Conservation (phyloP, 108 stramenopile species). For the Nitzschia palea region DNA sequence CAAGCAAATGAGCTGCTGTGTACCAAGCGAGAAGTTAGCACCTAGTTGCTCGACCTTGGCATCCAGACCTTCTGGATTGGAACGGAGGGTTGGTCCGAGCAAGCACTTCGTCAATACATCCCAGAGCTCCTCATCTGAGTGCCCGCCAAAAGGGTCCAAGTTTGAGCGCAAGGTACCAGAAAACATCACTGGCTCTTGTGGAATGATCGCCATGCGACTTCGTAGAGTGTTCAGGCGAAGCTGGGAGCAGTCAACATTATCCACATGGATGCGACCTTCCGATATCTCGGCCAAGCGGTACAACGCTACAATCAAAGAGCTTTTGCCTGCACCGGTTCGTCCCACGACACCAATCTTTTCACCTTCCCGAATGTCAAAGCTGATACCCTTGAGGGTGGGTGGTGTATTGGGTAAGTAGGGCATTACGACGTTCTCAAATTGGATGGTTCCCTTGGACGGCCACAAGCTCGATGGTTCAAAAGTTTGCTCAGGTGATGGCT, state of each 20-base stretch:
- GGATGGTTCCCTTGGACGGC: too few relatives aligned
- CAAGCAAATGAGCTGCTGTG: slow-evolving; percentile 94
- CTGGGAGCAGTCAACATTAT: slow-evolving; percentile 16
- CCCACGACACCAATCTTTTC: slow-evolving; percentile 68
- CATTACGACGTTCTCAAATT: slow-evolving; percentile 62
- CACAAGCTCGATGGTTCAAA: too few relatives aligned
- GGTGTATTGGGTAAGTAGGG: slow-evolving; percentile 82
- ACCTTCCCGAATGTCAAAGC: slow-evolving; percentile 60
- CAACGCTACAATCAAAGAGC: slow-evolving; percentile 47
- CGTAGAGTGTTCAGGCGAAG: slow-evolving; percentile 31
- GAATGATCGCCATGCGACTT: slow-evolving; percentile 29
- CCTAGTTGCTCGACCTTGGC: slow-evolving; percentile 84
- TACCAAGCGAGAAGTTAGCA: slow-evolving; percentile 88
- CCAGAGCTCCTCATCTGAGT: slow-evolving; percentile 47
- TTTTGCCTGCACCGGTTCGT: slow-evolving; percentile 56
- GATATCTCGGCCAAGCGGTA: slow-evolving; percentile 56
- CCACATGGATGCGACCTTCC: neutral
- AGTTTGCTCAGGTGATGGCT: too few relatives aligned
- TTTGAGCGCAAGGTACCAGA: slow-evolving; percentile 78
- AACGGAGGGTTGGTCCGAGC: slow-evolving; percentile 34
- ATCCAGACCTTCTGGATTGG: slow-evolving; percentile 49
- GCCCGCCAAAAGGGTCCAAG: slow-evolving; percentile 75
- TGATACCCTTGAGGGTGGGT: slow-evolving; percentile 83
- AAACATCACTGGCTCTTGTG: slow-evolving; percentile 88
- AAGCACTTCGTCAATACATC: slow-evolving; percentile 59